Percentiles rank a stretch among this genome's conserved stretches.
Conservation (phyloP, 1,139 yeast genomes). For the Taiozyma sp. region DNA sequence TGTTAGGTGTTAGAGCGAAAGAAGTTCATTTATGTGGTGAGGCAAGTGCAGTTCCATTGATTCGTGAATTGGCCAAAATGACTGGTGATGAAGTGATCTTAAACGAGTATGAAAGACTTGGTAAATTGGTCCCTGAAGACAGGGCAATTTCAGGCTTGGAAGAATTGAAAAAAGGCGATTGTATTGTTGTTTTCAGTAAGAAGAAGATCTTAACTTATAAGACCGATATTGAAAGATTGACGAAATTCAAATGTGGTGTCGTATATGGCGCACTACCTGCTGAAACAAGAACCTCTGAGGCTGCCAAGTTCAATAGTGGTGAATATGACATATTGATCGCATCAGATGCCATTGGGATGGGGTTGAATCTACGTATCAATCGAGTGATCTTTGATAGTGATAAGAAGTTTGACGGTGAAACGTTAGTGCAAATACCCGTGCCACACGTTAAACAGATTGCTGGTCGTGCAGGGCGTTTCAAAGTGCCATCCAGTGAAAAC, state of each 20-base stretch:
- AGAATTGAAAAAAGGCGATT: constrained; percentile 68
- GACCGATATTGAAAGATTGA: constrained; percentile 55
- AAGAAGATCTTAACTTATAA: constrained; percentile 61
- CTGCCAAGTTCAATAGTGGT: constrained; percentile 70
- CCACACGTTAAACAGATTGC: constrained; percentile 88
- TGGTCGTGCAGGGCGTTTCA: constrained; percentile 91
- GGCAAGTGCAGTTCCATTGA: constrained; percentile 66
- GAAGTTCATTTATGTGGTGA: constrained; percentile 95
- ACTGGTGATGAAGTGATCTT: constrained; percentile 81
- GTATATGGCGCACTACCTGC: constrained; percentile 97
- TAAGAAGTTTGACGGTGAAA: constrained; percentile 67
- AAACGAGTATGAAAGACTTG: constrained; percentile 68
- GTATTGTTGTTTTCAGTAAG: constrained; percentile 85
- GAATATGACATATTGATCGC: constrained; percentile 80
- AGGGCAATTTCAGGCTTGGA: constrained; percentile 30
- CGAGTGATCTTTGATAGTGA: constrained; percentile 71
- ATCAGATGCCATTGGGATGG: constrained; percentile 98
- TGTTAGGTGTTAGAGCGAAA: constrained; percentile 80
- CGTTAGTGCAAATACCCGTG: constrained; percentile 42
- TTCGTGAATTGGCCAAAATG: constrained; percentile 49
- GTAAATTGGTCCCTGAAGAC: constrained; percentile 57
- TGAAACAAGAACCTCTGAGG: constrained; percentile 86
- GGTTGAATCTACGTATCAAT: constrained; percentile 78
- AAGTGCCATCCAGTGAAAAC: constrained; percentile 27
- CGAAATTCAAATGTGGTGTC: constrained; percentile 74